A percentile compares a stretch with the other conserved stretches of the same genome.
phyloP scores from a whole-genome alignment of 2,329 filamentous ascomycete species.

The Eutypa lata region DNA sequence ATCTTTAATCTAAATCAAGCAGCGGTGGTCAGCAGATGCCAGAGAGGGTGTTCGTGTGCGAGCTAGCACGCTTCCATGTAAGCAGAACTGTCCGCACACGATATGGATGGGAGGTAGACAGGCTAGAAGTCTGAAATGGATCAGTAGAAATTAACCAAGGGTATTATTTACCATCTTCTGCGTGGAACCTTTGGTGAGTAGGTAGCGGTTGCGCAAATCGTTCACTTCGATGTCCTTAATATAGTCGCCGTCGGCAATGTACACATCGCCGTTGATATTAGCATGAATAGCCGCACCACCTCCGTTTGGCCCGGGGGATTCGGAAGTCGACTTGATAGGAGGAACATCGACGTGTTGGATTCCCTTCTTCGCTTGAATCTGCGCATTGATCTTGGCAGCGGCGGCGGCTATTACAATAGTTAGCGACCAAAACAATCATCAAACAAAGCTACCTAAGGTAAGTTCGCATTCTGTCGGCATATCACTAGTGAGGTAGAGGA shows the following conservation, averaged over 20 bases:
- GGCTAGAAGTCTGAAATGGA: constrained; percentile 43
- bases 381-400: constrained; percentile 82
- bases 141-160: constrained; percentile 65
- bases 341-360: constrained; percentile 89
- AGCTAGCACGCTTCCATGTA: constrained; percentile 67
- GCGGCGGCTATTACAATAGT: constrained; percentile 64
- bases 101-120: constrained; percentile 31
- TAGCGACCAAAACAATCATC: constrained; percentile 17
- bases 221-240: constrained; percentile 99
- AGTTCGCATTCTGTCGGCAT: not conserved
- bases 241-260: constrained; percentile 93
- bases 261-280: constrained; percentile 81
- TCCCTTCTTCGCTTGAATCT: constrained; percentile 80
- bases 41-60: constrained; percentile 61
- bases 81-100: constrained; percentile 64
- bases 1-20: constrained; percentile 98
- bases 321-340: constrained; percentile 63
- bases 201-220: constrained; percentile 92
- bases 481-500: constrained; percentile 2
- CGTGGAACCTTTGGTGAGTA: constrained; percentile 92
- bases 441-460: not conserved
- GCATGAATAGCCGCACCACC: constrained; percentile 36
- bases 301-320: constrained; percentile 36
- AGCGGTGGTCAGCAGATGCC: constrained; percentile 90
- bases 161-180: constrained; percentile 99